Evolutionary conservation across 1,139 yeast species (phyloP).

Genomic region (Insectozyma bohioensis): DNA sequence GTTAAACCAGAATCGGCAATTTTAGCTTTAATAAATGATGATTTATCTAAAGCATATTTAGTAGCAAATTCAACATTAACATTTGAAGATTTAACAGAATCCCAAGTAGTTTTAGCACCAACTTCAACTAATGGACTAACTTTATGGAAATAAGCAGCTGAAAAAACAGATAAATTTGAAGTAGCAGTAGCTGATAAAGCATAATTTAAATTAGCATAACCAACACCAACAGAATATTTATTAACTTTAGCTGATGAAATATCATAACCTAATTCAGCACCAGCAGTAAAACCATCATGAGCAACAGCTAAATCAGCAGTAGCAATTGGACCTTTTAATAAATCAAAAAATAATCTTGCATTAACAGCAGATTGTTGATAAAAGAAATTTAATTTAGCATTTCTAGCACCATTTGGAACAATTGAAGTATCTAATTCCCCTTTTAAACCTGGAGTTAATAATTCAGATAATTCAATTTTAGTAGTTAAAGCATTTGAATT

Average conservation of each 20-base stretch:
- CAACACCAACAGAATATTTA: conserved; percentile 92
- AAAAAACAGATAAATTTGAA: conserved; percentile 84
- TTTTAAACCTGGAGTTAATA: conserved; percentile 93
- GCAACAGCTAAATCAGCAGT: conserved; percentile 94
- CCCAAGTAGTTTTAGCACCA: conserved; percentile 98
- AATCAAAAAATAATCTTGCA: conserved; percentile 93
- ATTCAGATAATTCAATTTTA: conserved; percentile 89
- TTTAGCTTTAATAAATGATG: conserved; percentile 94
- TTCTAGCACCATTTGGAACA: conserved; percentile 84
- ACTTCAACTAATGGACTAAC: conserved; percentile 90
- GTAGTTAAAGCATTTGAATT: conserved; percentile 90
- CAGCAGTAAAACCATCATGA: conserved; percentile 95
- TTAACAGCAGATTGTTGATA: conserved; percentile 92
- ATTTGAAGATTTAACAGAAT: conserved; percentile 70
- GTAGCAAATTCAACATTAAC: conserved; percentile 91
- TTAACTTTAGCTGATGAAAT: conserved; percentile 89
- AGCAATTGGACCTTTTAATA: conserved; percentile 93
- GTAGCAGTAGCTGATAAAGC: conserved; percentile 87
- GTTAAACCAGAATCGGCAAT: conserved; percentile 96
- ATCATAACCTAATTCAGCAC: conserved; percentile 97
- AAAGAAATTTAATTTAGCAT: conserved; percentile 87
- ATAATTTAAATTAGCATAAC: conserved; percentile 88
- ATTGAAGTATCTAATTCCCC: conserved; percentile 88
- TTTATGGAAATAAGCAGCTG: conserved; percentile 97
- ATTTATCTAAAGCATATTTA: conserved; percentile 83